phyloP scores from a whole-genome alignment of 2,329 filamentous ascomycete species.

The Botryosphaeria dothidea region DNA sequence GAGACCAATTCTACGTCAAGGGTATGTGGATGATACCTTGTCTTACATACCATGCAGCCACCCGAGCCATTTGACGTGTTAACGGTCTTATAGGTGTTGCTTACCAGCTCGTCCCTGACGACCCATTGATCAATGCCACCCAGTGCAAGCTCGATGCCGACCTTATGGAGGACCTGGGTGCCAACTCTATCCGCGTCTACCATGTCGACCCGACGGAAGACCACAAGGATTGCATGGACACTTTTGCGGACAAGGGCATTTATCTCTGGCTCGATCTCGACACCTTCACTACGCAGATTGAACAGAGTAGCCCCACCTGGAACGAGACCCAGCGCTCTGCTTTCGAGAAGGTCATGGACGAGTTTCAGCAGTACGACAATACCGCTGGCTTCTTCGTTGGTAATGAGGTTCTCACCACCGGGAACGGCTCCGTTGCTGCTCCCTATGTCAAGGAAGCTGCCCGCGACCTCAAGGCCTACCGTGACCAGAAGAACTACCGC shows the following conservation, averaged over 20 bases:
- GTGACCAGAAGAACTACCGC: constrained; percentile 73
- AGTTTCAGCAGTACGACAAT: constrained; percentile 76
- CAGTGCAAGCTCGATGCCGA: constrained; percentile 76
- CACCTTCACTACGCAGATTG: constrained; percentile 66
- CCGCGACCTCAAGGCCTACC: constrained; percentile 80
- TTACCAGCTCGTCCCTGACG: constrained; percentile 58
- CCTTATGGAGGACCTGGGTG: constrained; percentile 77
- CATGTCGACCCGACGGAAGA: constrained; percentile 73
- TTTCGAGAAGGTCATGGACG: constrained; percentile 73
- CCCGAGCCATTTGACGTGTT: not conserved
- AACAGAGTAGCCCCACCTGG: constrained; percentile 67
- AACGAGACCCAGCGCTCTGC: constrained; percentile 68
- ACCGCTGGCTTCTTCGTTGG: constrained; percentile 82
- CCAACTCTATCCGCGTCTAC: constrained; percentile 85
- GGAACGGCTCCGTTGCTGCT: constrained; percentile 62
- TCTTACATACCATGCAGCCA: not conserved
- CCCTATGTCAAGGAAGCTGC: constrained; percentile 82
- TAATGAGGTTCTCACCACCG: constrained; percentile 75
- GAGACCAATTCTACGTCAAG: constrained; percentile 82
- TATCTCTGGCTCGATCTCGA: constrained; percentile 85
- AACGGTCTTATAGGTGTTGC: not conserved
- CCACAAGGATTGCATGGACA: constrained; percentile 79
- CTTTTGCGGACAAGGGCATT: constrained; percentile 77
- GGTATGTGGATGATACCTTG: constrained; percentile 50
- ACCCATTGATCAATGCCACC: constrained; percentile 72